phyloP scores from a whole-genome alignment of 2,329 filamentous ascomycete genomes.

The Fusarium nematophilum region DNA sequence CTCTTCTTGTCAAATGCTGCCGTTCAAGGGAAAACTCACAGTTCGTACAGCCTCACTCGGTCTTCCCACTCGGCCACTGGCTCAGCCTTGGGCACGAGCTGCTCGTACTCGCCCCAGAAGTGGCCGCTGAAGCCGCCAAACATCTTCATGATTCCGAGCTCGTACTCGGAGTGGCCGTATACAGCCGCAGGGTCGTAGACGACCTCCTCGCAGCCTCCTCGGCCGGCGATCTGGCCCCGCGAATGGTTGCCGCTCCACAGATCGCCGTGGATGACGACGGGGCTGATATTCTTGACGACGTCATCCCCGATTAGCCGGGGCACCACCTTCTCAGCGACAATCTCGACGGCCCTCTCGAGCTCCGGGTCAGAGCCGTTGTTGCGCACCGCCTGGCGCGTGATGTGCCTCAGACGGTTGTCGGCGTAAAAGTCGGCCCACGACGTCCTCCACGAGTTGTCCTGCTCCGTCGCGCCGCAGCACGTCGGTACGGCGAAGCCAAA shows the following conservation, averaged over 20 bases:
- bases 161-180: constrained; percentile 90
- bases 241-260: constrained; percentile 92
- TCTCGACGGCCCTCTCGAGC: constrained; percentile 72
- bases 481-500: constrained; percentile 90
- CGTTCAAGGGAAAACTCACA: constrained; percentile 64
- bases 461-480: constrained; percentile 86
- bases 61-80: constrained; percentile 88
- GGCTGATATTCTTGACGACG: constrained; percentile 72
- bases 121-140: constrained; percentile 84
- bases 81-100: constrained; percentile 80
- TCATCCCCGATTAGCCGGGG: constrained; percentile 78
- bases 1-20: neutral
- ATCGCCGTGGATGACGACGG: constrained; percentile 90
- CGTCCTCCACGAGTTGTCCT: constrained; percentile 78
- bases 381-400: constrained; percentile 67
- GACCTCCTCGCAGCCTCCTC: constrained; percentile 73
- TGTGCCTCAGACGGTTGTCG: constrained; percentile 75
- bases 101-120: constrained; percentile 84
- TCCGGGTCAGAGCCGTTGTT: constrained; percentile 74
- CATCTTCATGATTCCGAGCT: constrained; percentile 95
- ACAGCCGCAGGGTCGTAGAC: constrained; percentile 85
- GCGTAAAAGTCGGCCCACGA: constrained; percentile 91
- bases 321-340: constrained; percentile 73
- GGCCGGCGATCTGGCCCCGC: constrained; percentile 69
- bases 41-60: constrained; percentile 81